Conservation (phyloP, 2,329 filamentous ascomycete genomes). For the Neonectria coccinea region DNA sequence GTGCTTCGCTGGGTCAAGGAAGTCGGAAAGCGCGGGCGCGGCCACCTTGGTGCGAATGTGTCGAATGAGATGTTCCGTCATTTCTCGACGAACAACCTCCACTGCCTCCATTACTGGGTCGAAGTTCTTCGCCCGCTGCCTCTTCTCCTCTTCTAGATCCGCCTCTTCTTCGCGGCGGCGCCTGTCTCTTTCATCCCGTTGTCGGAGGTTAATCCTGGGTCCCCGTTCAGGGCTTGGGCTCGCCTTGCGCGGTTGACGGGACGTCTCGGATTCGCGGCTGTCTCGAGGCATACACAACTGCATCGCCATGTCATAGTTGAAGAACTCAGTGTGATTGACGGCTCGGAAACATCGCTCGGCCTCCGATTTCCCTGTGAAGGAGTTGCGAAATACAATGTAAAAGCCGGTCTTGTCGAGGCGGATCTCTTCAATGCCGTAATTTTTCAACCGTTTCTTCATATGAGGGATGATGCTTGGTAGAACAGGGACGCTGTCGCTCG, state of each 20-base stretch:
- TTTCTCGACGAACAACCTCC: slow-evolving; percentile 80
- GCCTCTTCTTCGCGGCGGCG: slow-evolving; percentile 78
- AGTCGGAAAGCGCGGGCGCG: slow-evolving; percentile 81
- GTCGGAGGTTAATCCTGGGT: slow-evolving; percentile 37
- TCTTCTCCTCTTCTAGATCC: slow-evolving; percentile 91
- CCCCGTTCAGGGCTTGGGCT: slow-evolving; percentile 53
- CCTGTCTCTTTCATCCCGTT: slow-evolving; percentile 72
- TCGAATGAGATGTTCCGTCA: slow-evolving; percentile 87
- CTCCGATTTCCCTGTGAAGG: slow-evolving; percentile 79
- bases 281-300: slow-evolving; percentile 68
- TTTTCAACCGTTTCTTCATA: slow-evolving; percentile 88
- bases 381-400: slow-evolving; percentile 90
- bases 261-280: slow-evolving; percentile 41
- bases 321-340: slow-evolving; percentile 85
- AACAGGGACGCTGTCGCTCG: slow-evolving; percentile 88
- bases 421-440: slow-evolving; percentile 84
- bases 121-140: slow-evolving; percentile 84
- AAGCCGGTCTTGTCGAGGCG: slow-evolving; percentile 88
- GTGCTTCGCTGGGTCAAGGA: slow-evolving; percentile 85
- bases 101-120: slow-evolving; percentile 91
- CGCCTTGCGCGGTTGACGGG: slow-evolving; percentile 45
- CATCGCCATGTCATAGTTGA: slow-evolving; percentile 94
- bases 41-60: slow-evolving; percentile 91
- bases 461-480: slow-evolving; percentile 87
- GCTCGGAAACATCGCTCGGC: slow-evolving; percentile 82